phyloP scores from a whole-genome alignment of 768 basidiomycete genomes.

The Suillus placidus region DNA sequence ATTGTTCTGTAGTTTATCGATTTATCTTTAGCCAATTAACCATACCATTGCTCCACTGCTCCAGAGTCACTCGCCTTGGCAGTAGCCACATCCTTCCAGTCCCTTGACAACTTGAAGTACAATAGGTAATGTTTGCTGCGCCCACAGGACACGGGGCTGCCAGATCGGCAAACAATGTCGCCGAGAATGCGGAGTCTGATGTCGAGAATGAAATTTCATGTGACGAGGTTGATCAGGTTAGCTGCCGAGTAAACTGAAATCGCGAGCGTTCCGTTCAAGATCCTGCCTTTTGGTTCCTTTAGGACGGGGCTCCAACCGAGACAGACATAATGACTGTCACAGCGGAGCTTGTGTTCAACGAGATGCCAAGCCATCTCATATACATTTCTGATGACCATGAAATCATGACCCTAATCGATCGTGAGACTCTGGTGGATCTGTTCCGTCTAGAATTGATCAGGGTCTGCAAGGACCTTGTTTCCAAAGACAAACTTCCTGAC shows the following conservation, averaged over 20 bases:
- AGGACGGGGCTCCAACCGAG: background rate
- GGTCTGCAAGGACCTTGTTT: background rate
- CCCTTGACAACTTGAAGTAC: background rate
- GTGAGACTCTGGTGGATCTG: constrained; percentile 1
- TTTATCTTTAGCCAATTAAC: background rate
- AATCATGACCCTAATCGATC: background rate
- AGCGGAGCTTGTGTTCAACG: constrained; percentile 7
- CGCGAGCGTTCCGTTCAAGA: background rate
- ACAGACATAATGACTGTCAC: background rate
- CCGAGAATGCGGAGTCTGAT: background rate
- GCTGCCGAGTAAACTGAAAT: background rate
- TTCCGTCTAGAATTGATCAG: constrained; percentile 1
- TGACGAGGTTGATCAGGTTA: background rate
- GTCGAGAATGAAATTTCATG: background rate
- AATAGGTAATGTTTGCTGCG: background rate
- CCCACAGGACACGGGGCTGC: background rate
- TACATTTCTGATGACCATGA: constrained; percentile 1
- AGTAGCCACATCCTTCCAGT: background rate
- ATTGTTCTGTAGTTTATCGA: too few relatives aligned
- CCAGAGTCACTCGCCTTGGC: too few relatives aligned
- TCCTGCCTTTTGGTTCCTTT: background rate
- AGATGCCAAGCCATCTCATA: constrained; percentile 12
- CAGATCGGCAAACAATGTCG: background rate
- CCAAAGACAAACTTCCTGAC: constrained; percentile 4
- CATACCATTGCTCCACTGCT: background rate